Conservation (phyloP, 1,284 basidiomycete species). For the Takashimella tepidaria region DNA sequence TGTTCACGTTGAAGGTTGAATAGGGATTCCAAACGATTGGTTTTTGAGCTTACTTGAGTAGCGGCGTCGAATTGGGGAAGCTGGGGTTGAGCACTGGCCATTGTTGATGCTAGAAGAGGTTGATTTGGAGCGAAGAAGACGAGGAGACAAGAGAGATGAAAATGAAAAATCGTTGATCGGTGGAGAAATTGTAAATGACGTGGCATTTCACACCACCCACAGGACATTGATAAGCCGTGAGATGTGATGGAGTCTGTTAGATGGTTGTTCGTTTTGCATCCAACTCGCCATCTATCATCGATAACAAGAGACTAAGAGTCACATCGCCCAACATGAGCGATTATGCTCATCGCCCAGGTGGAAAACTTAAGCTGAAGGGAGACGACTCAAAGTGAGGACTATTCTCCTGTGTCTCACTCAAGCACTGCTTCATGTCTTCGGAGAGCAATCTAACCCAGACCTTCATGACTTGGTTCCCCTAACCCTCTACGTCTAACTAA, state of each 20-base stretch:
- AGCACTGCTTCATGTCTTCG: neutral
- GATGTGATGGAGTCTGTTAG: neutral
- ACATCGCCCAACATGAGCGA: slow-evolving; percentile 53
- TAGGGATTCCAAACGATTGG: slow-evolving; percentile 37
- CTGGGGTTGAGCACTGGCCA: slow-evolving; percentile 21
- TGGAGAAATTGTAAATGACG: neutral
- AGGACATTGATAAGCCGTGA: neutral
- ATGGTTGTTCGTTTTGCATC: neutral
- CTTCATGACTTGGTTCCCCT: neutral
- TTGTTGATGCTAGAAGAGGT: neutral
- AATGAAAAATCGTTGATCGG: neutral
- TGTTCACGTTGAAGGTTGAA: slow-evolving; percentile 52
- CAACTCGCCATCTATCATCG: neutral
- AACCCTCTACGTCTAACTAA: neutral
- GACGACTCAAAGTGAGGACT: slow-evolving; percentile 75
- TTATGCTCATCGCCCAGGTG: slow-evolving; percentile 79
- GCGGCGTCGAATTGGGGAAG: slow-evolving; percentile 66
- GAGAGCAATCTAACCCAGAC: slow-evolving; percentile 3
- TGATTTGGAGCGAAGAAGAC: neutral
- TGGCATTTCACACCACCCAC: neutral
- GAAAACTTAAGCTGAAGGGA: slow-evolving; percentile 84
- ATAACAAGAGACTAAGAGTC: neutral
- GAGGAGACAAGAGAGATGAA: neutral
- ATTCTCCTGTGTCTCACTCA: neutral
- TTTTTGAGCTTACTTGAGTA: slow-evolving; percentile 56